phyloP scores from a whole-genome alignment of 345 rosid genomes.

The Moricandia moricandioides region DNA sequence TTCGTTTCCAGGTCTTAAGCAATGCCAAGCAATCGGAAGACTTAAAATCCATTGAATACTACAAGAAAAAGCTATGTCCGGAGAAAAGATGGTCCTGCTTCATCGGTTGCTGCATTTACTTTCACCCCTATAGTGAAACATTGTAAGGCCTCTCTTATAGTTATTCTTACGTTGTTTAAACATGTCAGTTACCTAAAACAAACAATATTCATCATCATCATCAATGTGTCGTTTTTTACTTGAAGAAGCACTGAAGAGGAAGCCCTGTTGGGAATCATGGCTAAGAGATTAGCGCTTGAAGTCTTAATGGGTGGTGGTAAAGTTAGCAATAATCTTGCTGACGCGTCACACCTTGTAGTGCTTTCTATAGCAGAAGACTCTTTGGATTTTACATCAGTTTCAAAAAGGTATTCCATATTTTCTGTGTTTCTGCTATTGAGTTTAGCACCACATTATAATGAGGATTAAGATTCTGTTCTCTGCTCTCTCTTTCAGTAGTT shows the following conservation, averaged over 20 bases:
- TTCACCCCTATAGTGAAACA: conserved; percentile 41
- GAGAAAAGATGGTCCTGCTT: conserved; percentile 68
- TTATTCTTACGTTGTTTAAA: neutral
- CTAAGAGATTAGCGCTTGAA: conserved; percentile 73
- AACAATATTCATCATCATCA: conserved; percentile 4
- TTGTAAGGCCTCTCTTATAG: conserved; percentile 45
- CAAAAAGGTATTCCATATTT: conserved; percentile 43
- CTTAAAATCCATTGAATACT: conserved; percentile 44
- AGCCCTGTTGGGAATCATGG: conserved; percentile 46
- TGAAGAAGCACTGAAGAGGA: conserved; percentile 61
- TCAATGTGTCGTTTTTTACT: conserved; percentile 1
- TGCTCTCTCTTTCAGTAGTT: conserved; percentile 40
- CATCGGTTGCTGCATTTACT: conserved; percentile 63
- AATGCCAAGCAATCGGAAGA: conserved; percentile 56
- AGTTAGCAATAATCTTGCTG: conserved; percentile 51
- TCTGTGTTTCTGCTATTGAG: neutral
- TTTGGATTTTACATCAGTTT: conserved; percentile 45
- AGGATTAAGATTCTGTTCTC: neutral
- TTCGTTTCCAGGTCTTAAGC: conserved; percentile 60
- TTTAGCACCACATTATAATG: neutral
- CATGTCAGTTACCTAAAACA: conserved; percentile 13
- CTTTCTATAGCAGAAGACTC: conserved; percentile 44
- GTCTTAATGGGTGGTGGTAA: conserved; percentile 77
- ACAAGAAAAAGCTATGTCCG: conserved; percentile 71
- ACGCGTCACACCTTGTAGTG: conserved; percentile 76